These are phyloP conservation scores for Tetratostichococcus sp. DNA, from an alignment of 139 green algal genomes.

Conservation along the genomic window DNA sequence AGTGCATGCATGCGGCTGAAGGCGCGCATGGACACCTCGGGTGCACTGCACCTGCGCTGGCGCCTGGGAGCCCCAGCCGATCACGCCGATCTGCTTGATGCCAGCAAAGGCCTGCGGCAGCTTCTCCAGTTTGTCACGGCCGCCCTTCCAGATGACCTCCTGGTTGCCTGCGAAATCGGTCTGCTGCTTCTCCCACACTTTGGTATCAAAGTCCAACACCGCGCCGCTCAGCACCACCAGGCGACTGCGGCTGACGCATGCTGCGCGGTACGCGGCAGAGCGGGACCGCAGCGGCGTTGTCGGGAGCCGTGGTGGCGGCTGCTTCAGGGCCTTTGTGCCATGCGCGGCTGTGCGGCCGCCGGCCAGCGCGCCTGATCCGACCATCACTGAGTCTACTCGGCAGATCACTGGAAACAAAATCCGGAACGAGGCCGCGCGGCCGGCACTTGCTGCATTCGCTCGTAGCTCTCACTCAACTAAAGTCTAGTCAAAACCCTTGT, in stretches of 20 bases:
- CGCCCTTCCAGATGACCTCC: slow-evolving; percentile 93
- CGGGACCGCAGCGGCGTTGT: not conserved
- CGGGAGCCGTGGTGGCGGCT: not conserved
- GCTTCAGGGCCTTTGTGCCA: no score
- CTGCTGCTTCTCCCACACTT: slow-evolving; percentile 78
- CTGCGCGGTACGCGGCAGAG: not conserved
- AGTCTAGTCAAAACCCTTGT: no score
- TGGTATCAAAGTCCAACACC: slow-evolving; percentile 70
- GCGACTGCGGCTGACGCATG: not conserved
- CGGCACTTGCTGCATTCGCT: no score
- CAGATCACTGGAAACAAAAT: no score
- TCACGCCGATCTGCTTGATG: slow-evolving; percentile 87
- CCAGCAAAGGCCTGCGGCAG: slow-evolving; percentile 84
- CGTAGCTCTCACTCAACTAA: no score
- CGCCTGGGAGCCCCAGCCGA: slow-evolving; percentile 96
- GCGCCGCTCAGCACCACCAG: not conserved
- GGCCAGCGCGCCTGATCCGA: no score
- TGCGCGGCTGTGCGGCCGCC: no score
- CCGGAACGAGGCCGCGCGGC: no score
- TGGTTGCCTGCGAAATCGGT: slow-evolving; percentile 71
- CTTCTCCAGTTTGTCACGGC: slow-evolving; percentile 85
- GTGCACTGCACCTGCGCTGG: slow-evolving; percentile 40
- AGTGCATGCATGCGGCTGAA: no score
- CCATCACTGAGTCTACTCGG: no score
- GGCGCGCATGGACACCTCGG: not conserved